Base-by-base conservation (phyloP, 768 basidiomycete species). In the Tricholoma flavovirens region DNA sequence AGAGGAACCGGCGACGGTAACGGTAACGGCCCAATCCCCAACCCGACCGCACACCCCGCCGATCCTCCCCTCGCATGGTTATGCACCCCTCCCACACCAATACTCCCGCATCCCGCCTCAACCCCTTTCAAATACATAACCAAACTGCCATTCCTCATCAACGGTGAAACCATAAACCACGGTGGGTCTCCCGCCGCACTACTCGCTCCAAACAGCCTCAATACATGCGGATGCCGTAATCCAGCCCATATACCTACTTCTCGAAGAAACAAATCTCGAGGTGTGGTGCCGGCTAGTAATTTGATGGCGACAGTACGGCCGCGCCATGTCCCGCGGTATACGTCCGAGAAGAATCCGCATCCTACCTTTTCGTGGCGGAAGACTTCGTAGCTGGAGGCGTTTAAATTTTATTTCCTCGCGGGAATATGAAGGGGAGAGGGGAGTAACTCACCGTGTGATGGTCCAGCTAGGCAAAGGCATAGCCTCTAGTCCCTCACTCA, bases 141-240 rank as follows among this genome's bases (percentile, higher is more conserved):
- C 35, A 93, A 71, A 60, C 79, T 84, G 21, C 88, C 88, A 36
- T 86, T 75, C 59, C 78, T 71, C 70, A 81, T 76, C 66, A 87
- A 90, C 35, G 87, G 86, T 62, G 83, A 85, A 49, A 94, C 89
- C 51, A 88, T 79, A 71, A 88, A 90, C 83, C 84, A 91, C 11
- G 88, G 89, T 11, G 83, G 81, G 40, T 86, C 83, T 21, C 82
- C 81, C 7, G 75, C 74, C 0, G 87, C 77, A 61, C 84, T 87
- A 24, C 87, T 89, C 10, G 92, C 92, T 1, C 91, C 92, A 59
- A 81, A 85, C 22, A 94, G 75, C 60, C 82, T 78, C 43, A 93
- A 73, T 3, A 94, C 84, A 61, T 89, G 83, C 10, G 79, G 77
- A 63, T 92, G 90, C 54, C 69, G 71, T 9, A 94, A 75, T 4